These are phyloP conservation scores for Lignosus rhinocerotis DNA, from an alignment of 1,284 basidiomycete species.

Conservation along the genomic window DNA sequence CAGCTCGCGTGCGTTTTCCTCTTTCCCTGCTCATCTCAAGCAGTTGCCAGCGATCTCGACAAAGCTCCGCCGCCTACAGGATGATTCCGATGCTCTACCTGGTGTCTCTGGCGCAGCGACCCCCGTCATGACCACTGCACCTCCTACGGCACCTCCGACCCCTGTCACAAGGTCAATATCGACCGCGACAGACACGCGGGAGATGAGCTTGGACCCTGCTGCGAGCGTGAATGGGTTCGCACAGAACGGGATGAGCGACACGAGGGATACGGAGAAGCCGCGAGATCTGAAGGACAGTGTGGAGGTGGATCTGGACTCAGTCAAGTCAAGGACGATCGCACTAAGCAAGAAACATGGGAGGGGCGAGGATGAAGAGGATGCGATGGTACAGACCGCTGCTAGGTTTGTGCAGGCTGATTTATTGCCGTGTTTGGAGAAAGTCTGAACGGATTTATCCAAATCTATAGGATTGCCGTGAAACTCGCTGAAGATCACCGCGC, in stretches of 20 bases:
- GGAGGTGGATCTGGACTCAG: constrained; percentile 28
- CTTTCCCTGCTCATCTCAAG: constrained; percentile 20
- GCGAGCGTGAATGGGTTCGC: not conserved
- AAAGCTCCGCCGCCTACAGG: constrained; percentile 15
- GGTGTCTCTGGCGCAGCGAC: constrained; percentile 10
- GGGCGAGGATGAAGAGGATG: constrained; percentile 47
- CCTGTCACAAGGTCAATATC: constrained; percentile 17
- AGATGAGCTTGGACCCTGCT: constrained; percentile 10
- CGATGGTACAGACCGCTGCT: constrained; percentile 44
- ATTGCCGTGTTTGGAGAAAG: not conserved
- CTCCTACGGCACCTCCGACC: constrained; percentile 20
- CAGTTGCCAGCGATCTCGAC: constrained; percentile 19
- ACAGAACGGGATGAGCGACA: not conserved
- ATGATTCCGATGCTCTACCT: constrained; percentile 15
- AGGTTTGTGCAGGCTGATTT: constrained; percentile 40
- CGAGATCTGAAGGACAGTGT: constrained; percentile 10
- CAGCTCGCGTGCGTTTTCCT: constrained; percentile 35
- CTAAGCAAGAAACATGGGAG: constrained; percentile 38
- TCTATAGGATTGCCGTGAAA: constrained; percentile 51
- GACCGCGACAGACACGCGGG: constrained; percentile 11
- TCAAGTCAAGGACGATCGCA: constrained; percentile 22
- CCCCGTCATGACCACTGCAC: constrained; percentile 6
- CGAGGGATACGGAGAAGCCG: not conserved
- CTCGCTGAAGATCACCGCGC: constrained; percentile 62
- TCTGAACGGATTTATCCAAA: not conserved